phyloP scores from a whole-genome alignment of 2,329 filamentous ascomycete species.

The Chaetomium strumarium region DNA sequence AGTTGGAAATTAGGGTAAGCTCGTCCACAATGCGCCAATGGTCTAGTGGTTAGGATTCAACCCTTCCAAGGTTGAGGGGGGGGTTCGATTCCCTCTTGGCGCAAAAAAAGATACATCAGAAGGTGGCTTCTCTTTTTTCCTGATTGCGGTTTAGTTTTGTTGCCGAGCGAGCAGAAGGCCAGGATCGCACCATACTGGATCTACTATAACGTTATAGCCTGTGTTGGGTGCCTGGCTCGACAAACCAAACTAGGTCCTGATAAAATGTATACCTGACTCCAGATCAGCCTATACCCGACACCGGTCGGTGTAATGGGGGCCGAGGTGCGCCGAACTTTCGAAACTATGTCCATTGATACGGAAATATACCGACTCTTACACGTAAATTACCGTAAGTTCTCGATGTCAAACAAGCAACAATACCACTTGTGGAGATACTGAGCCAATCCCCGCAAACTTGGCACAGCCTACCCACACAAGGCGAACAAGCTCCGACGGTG shows the following conservation, averaged over 20 bases:
- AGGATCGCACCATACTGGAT: no score
- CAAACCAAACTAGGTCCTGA: no score
- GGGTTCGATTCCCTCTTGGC: conserved; percentile 21
- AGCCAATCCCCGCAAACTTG: background rate
- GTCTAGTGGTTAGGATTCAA: conserved; percentile 23
- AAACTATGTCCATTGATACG: background rate
- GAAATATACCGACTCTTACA: background rate
- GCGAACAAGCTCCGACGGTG: background rate
- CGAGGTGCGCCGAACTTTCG: background rate
- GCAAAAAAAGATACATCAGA: no score
- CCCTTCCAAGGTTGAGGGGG: conserved; percentile 21
- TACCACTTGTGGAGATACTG: background rate
- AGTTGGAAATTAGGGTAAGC: no score
- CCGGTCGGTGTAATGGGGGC: conserved; percentile 3
- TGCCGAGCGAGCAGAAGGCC: no score
- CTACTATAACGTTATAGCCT: no score
- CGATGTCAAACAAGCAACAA: background rate
- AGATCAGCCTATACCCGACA: no score
- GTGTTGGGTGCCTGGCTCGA: no score
- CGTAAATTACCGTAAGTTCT: background rate
- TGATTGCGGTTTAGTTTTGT: no score
- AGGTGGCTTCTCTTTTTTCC: no score
- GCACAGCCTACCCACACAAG: background rate
- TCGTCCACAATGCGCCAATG: conserved; percentile 19
- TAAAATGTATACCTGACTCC: no score